A percentile compares a stretch with the other conserved stretches of the same genome.
These are phyloP conservation scores for Pseudogymnoascus sp. DNA, from an alignment of 2,329 filamentous ascomycete genomes.

Conservation along the genomic window DNA sequence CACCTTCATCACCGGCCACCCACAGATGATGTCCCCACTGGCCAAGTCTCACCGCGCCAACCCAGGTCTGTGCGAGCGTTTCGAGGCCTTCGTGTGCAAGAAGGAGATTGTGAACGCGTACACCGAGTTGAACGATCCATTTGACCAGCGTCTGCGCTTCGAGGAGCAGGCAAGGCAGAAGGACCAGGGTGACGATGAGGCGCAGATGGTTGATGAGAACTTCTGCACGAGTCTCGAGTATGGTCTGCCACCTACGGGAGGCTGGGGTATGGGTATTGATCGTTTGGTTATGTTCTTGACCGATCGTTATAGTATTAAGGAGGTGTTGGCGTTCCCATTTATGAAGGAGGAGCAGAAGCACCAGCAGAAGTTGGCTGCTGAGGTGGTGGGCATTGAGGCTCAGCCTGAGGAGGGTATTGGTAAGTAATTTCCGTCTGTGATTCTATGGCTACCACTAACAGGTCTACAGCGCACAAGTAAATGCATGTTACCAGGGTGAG, in stretches of 20 bases:
- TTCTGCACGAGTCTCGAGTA: constrained; percentile 89
- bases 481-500: constrained; percentile 10
- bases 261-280: constrained; percentile 95
- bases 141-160: constrained; percentile 84
- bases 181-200: constrained; percentile 93
- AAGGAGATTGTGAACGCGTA: constrained; percentile 95
- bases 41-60: constrained; percentile 87
- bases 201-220: constrained; percentile 90
- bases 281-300: constrained; percentile 93
- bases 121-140: constrained; percentile 95
- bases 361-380: constrained; percentile 50
- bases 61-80: constrained; percentile 86
- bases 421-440: constrained; percentile 6
- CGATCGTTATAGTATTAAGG: constrained; percentile 91
- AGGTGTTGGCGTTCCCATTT: constrained; percentile 93
- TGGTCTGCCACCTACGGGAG: constrained; percentile 85
- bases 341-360: constrained; percentile 76
- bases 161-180: constrained; percentile 96
- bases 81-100: constrained; percentile 95
- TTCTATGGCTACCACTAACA: not conserved
- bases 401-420: constrained; percentile 52
- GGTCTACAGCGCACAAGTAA: constrained; percentile 12
- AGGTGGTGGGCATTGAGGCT: constrained; percentile 54
- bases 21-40: constrained; percentile 84
- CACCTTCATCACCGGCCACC: constrained; percentile 83